Base-by-base conservation (phyloP, 768 basidiomycete genomes). In the Termitomyces heimii region DNA sequence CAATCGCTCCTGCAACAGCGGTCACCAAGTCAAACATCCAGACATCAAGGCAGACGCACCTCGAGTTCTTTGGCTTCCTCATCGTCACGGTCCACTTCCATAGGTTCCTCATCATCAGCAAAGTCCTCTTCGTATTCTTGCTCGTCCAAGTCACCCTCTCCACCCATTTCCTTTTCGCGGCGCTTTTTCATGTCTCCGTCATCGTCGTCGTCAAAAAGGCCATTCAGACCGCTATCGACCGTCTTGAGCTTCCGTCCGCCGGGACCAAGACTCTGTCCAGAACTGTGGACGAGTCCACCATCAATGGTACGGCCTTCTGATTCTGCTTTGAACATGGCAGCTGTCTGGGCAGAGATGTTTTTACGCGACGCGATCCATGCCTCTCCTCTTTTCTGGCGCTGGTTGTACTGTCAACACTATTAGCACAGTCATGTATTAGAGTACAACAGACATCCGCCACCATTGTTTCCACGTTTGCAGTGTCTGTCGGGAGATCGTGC, bases 41-140 rank as follows among this genome's bases (percentile, higher is more conserved):
- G 12, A 45, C 45, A 26, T 55, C 52, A 46, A 24, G 50, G 22
- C 13, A 16, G 18, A 66, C 81, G 35, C 47, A 87, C 91, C 80
- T 92, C 88, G 12, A 86, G 75, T 66, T 91, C 89, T 67, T 89
- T 94, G 32, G 86, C 83, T 66, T 93, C 92, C 62, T 93, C 89
- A 54, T 94, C 92, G 42, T 92, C 83, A 55, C 83, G 81, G 54
- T 89, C 88, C 13, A 83, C 79, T 16, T 80, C 80, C 70, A 84
- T 80, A 64, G 83, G 84, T 65, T 94, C 92, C 34, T 94, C 92
- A 58, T 94, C 92, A 64, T 94, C 92, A 3, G 89, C 88, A 65
- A 92, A 88, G 18, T 89, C 87, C 64, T 88, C 89, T 64, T 94
- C 91, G 62, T 82, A 94, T 7, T 86, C 77, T 54, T 89, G 79